Evolutionary conservation across 768 basidiomycete genomes (phyloP).

Genomic region (Tulasnella sp.): DNA sequence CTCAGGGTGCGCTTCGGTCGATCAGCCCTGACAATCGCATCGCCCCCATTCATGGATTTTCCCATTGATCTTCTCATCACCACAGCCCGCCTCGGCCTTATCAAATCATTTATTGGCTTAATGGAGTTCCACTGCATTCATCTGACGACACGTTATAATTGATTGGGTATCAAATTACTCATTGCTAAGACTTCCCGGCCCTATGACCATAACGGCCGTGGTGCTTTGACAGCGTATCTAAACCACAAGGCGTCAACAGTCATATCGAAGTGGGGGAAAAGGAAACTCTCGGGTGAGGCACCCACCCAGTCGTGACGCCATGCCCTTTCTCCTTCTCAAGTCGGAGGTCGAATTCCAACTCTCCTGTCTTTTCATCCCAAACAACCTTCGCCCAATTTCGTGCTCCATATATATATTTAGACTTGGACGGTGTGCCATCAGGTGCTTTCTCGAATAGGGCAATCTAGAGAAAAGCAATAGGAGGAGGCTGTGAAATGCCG

Average conservation of each 20-base stretch:
- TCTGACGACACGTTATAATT: neutral
- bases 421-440: conserved; percentile 61
- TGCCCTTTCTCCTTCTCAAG: conserved; percentile 76
- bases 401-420: conserved; percentile 73
- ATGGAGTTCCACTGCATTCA: no score
- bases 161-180: neutral
- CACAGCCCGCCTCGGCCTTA: neutral
- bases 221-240: conserved; percentile 37
- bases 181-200: neutral
- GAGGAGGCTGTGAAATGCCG: neutral
- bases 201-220: conserved; percentile 31
- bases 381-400: conserved; percentile 78
- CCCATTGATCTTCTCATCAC: no score
- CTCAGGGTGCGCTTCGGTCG: neutral
- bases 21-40: neutral
- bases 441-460: conserved; percentile 70
- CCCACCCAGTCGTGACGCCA: conserved; percentile 73
- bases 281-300: conserved; percentile 3
- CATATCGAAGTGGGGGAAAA: neutral
- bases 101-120: no score
- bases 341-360: conserved; percentile 69
- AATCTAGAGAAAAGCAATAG: conserved; percentile 32
- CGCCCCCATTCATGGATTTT: neutral
- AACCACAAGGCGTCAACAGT: neutral
- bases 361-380: conserved; percentile 45